These are phyloP conservation scores for Shiraia sp. DNA, from an alignment of 2,329 filamentous ascomycete genomes.

Conservation along the genomic window DNA sequence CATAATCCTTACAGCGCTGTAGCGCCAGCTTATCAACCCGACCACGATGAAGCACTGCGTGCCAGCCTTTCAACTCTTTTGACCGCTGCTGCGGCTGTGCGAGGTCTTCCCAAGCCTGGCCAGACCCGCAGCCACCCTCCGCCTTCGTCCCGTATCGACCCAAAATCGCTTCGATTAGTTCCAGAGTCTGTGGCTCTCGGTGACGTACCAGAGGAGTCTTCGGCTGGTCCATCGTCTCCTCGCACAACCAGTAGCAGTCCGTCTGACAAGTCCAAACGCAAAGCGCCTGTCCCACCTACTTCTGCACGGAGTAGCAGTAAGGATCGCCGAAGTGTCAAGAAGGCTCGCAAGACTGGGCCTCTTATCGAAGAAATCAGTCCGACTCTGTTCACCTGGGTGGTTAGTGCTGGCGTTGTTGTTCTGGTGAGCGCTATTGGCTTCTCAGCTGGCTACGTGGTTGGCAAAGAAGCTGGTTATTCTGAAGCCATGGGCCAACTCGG, in stretches of 20 bases:
- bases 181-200: conserved; percentile 62
- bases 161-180: conserved; percentile 61
- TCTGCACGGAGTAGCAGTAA: conserved; percentile 47
- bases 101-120: conserved; percentile 71
- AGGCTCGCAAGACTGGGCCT: conserved; percentile 42
- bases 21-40: conserved; percentile 75
- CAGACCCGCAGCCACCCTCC: conserved; percentile 40
- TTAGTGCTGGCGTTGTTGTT: conserved; percentile 67
- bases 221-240: conserved; percentile 34
- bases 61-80: conserved; percentile 93
- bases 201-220: conserved; percentile 36
- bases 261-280: conserved; percentile 51
- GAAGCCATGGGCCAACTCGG: conserved; percentile 49
- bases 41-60: conserved; percentile 90
- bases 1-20: conserved; percentile 69
- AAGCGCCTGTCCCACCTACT: conserved; percentile 40
- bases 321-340: conserved; percentile 51
- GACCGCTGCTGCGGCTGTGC: conserved; percentile 89
- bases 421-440: conserved; percentile 67
- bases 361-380: conserved; percentile 55
- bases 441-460: conserved; percentile 65
- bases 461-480: conserved; percentile 60
- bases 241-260: conserved; percentile 32
- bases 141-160: conserved; percentile 49
- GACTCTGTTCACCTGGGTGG: conserved; percentile 67